A percentile compares a stretch with the other conserved stretches of the same genome.
These are phyloP conservation scores for Ganoderma lucidum DNA, from an alignment of 1,284 basidiomycete species.

Conservation along the genomic window DNA sequence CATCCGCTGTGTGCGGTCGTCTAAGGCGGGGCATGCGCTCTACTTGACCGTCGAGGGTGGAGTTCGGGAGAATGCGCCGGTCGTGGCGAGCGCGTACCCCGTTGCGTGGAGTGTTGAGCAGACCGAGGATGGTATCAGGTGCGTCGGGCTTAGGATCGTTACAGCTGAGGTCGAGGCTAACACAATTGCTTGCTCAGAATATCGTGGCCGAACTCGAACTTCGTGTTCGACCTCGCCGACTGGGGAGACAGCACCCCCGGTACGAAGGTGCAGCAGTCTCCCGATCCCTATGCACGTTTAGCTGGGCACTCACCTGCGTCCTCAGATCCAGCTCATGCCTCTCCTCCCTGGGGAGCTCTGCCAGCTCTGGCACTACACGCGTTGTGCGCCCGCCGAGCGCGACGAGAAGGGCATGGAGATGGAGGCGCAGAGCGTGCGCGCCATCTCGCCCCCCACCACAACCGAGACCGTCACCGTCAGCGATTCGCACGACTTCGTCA, in stretches of 20 bases:
- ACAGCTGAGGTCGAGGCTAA: background rate
- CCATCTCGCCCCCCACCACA: slow-evolving; percentile 29
- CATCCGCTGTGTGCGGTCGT: slow-evolving; percentile 47
- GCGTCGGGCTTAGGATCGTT: slow-evolving; percentile 1
- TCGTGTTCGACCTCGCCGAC: slow-evolving; percentile 36
- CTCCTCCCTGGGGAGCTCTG: slow-evolving; percentile 28
- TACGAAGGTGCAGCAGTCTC: slow-evolving; percentile 31
- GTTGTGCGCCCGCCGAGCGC: slow-evolving; percentile 28
- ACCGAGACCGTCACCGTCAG: slow-evolving; percentile 37
- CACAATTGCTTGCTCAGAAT: slow-evolving; percentile 24
- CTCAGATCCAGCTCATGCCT: slow-evolving; percentile 34
- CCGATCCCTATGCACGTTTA: no score
- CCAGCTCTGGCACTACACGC: slow-evolving; percentile 38
- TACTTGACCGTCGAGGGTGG: slow-evolving; percentile 53
- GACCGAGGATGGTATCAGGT: slow-evolving; percentile 35
- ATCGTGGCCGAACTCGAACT: slow-evolving; percentile 38
- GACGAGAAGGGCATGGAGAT: slow-evolving; percentile 24
- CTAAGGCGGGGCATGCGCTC: slow-evolving; percentile 35
- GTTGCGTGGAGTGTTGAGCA: slow-evolving; percentile 38
- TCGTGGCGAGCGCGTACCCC: slow-evolving; percentile 43
- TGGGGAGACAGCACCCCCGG: slow-evolving; percentile 33
- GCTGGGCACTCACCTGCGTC: background rate
- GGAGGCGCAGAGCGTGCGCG: slow-evolving; percentile 29
- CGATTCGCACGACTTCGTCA: slow-evolving; percentile 34
- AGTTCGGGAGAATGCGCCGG: slow-evolving; percentile 42